Evolutionary conservation across 2,329 filamentous ascomycete species (phyloP), one percentile per base, ranked within the genome.

Genomic region (Exophiala dermatitidis): DNA sequence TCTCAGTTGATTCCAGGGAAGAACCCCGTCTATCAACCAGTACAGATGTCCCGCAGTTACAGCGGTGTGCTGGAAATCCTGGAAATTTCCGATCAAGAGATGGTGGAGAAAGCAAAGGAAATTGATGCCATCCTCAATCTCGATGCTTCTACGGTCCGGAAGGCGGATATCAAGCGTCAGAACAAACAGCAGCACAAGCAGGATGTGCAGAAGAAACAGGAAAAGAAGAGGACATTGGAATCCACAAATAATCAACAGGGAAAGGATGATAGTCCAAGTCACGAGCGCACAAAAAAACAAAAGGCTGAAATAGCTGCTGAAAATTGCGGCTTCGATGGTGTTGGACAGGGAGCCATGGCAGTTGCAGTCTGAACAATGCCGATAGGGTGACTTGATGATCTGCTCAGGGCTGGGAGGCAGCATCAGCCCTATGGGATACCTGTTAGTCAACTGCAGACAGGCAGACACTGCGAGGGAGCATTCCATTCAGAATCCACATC

Each of bases 1-100:
- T 81, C 81, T 40, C 88, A 95, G 68, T 80, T 96, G 70, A 82
- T 97, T 28, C 89, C 90, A 0, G 89, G 90, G 10, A 94, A 90
- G 68, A 75, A 81, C 45, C 74, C 79, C 37, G 74, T 74, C 1
- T 86, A 85, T 66, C 76, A 77, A 54, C 69, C 74, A 2, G 76
- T 93, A 61, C 82, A 80, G 57, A 70, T 73, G 44, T 78, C 79
- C 56, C 90, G 85, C 71, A 85, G 79, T 62, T 95, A 96, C 65
- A 72, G 71, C 5, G 82, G 86, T 48, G 69, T 84, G 1, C 86
- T 89, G 64, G 75, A 82, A 52, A 72, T 77, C 1, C 70, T 97
- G 31, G 81, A 77, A 0, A 76, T 88, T 34, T 76, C 82, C 1
- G 77, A 84, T 53, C 45, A 43, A 3, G 53, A 57, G 3, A 69